phyloP scores from a whole-genome alignment of 1,139 yeast genomes.

The Kluyveromyces marxianus region DNA sequence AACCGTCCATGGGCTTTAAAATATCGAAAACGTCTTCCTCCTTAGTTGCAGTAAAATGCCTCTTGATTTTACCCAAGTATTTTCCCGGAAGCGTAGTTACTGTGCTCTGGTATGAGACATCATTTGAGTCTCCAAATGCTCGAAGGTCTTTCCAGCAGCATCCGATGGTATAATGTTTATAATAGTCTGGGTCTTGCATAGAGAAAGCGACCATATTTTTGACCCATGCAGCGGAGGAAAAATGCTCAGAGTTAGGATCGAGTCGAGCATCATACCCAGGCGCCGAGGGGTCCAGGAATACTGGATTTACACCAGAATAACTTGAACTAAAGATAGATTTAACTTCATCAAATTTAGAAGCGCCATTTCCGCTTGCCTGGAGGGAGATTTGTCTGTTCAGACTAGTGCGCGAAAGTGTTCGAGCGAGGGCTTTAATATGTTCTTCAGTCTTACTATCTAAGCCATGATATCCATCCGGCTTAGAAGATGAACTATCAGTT shows the following conservation, averaged over 20 bases:
- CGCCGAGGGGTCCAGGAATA: constrained; percentile 11
- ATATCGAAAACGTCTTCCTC: constrained; percentile 42
- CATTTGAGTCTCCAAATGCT: constrained; percentile 71
- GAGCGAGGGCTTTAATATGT: not conserved
- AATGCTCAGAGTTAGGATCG: constrained; percentile 50
- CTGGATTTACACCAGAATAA: constrained; percentile 18
- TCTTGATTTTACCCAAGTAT: constrained; percentile 10
- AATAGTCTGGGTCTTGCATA: constrained; percentile 55
- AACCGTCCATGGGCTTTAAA: constrained; percentile 58
- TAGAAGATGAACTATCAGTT: not conserved
- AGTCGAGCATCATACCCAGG: constrained; percentile 37
- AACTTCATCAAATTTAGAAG: not conserved
- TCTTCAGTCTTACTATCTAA: not conserved
- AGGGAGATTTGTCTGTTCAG: not conserved
- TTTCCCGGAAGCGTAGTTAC: constrained; percentile 44
- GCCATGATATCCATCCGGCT: constrained; percentile 1
- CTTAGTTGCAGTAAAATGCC: constrained; percentile 25
- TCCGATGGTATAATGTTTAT: constrained; percentile 58
- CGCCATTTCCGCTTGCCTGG: not conserved
- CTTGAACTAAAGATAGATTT: constrained; percentile 6
- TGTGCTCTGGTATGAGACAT: constrained; percentile 73
- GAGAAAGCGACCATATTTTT: constrained; percentile 53
- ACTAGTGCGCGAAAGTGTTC: constrained; percentile 1
- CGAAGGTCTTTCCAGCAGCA: constrained; percentile 59
- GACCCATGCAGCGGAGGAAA: constrained; percentile 64